Evolutionary conservation across 108 stramenopile species (phyloP).

Genomic region (Nitzschia inconspicua): DNA sequence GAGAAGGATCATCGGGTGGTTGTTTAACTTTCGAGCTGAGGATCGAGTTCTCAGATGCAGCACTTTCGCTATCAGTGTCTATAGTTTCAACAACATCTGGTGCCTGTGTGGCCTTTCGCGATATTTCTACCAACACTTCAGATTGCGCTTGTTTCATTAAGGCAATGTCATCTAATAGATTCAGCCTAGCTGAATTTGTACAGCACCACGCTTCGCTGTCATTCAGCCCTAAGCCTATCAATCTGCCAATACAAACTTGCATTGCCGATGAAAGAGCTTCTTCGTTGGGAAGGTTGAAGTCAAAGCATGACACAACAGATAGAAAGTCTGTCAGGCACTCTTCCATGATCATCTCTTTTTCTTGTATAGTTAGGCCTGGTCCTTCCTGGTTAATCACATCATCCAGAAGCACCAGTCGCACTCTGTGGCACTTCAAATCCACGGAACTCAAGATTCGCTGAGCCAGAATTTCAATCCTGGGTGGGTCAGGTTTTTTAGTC

Average conservation of each 20-base stretch:
- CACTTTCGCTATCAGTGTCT: not conserved
- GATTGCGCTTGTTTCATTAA: slow-evolving; percentile 30
- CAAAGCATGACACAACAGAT: slow-evolving; percentile 53
- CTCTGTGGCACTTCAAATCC: slow-evolving; percentile 18
- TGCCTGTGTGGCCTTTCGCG: not conserved
- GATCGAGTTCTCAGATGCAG: not conserved
- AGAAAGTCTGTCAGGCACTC: slow-evolving; percentile 47
- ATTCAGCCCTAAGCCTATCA: slow-evolving; percentile 47
- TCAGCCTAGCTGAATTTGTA: slow-evolving; percentile 41
- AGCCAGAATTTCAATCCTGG: slow-evolving; percentile 38
- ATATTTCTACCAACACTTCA: slow-evolving; percentile 10
- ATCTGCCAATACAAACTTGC: slow-evolving; percentile 53
- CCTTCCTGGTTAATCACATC: slow-evolving; percentile 14
- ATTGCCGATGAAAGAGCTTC: slow-evolving; percentile 55
- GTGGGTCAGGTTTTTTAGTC: slow-evolving; percentile 25
- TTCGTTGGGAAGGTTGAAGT: slow-evolving; percentile 51
- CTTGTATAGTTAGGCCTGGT: not conserved
- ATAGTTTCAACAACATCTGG: not conserved
- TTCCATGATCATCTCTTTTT: slow-evolving; percentile 39
- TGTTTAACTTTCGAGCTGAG: no score
- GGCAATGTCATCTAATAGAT: slow-evolving; percentile 48
- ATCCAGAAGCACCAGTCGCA: slow-evolving; percentile 27
- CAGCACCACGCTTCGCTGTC: slow-evolving; percentile 44
- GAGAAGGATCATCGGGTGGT: not conserved
- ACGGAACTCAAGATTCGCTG: slow-evolving; percentile 27